A percentile compares a stretch with the other conserved stretches of the same genome.
Evolutionary conservation across 2,329 filamentous ascomycete species (phyloP).

Genomic region (Cordyceps tenuipes): DNA sequence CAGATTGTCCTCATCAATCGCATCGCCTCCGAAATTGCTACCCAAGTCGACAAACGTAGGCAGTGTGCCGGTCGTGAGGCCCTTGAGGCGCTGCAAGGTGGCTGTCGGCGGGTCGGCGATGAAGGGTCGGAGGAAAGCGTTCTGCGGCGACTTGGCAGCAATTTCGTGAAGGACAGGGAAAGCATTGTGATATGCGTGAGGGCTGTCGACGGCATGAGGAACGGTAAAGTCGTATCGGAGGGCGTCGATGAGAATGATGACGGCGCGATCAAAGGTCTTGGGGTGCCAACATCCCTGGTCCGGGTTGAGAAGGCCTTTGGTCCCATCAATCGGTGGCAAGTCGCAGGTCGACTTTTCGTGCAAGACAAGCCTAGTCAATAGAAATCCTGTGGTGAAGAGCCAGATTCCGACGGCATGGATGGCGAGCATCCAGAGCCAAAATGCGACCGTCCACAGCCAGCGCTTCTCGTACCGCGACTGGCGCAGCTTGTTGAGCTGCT

Average conservation of each 20-base stretch:
- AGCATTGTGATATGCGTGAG: slow-evolving; percentile 68
- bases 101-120: slow-evolving; percentile 95
- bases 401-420: slow-evolving; percentile 77
- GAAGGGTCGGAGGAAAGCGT: slow-evolving; percentile 87
- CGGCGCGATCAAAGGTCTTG: slow-evolving; percentile 83
- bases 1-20: slow-evolving; percentile 86
- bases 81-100: slow-evolving; percentile 86
- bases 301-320: slow-evolving; percentile 31
- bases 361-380: slow-evolving; percentile 76
- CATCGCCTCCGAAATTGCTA: slow-evolving; percentile 89
- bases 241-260: slow-evolving; percentile 86
- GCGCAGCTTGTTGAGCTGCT: slow-evolving; percentile 38
- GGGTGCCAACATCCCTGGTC: slow-evolving; percentile 88
- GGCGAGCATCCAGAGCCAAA: slow-evolving; percentile 61
- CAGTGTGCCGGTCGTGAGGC: slow-evolving; percentile 86
- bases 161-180: slow-evolving; percentile 82
- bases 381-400: slow-evolving; percentile 90
- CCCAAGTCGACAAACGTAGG: slow-evolving; percentile 92
- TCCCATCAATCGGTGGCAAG: slow-evolving; percentile 54
- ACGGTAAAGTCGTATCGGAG: slow-evolving; percentile 95
- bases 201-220: slow-evolving; percentile 43
- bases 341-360: slow-evolving; percentile 67
- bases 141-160: slow-evolving; percentile 61
- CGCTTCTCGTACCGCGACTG: slow-evolving; percentile 43
- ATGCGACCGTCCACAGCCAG: slow-evolving; percentile 52